Percentiles rank a stretch among this genome's conserved stretches.
phyloP scores from a whole-genome alignment of 108 stramenopile genomes.

The Thalassiosira profunda region DNA sequence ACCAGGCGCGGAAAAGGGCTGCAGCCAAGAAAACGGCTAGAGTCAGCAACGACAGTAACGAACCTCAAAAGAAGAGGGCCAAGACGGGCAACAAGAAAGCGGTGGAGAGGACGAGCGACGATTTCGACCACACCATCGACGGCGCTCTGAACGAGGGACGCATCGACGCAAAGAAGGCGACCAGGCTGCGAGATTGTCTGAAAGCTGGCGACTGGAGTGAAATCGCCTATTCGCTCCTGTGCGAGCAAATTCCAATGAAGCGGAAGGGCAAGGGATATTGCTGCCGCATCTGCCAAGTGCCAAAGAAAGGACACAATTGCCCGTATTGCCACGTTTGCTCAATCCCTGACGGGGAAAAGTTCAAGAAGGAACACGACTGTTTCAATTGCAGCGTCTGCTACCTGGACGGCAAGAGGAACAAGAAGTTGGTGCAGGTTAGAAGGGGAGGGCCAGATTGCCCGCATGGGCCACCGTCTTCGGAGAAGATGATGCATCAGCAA shows the following conservation, averaged over 20 bases:
- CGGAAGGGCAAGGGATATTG: slow-evolving; percentile 23
- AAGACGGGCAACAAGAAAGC: too few relatives aligned
- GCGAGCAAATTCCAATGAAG: slow-evolving; percentile 22
- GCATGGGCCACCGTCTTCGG: too few relatives aligned
- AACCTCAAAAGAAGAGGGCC: too few relatives aligned
- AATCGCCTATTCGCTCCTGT: background rate
- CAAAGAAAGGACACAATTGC: slow-evolving; percentile 25
- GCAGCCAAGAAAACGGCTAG: too few relatives aligned
- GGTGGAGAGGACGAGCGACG: too few relatives aligned
- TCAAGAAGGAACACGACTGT: slow-evolving; percentile 20
- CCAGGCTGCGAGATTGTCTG: slow-evolving; percentile 1
- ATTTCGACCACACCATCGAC: background rate
- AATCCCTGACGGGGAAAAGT: slow-evolving; percentile 10
- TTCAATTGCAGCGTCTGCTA: slow-evolving; percentile 18
- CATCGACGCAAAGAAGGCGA: slow-evolving; percentile 1
- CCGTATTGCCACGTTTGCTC: slow-evolving; percentile 31
- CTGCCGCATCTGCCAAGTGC: slow-evolving; percentile 26
- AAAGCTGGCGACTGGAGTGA: background rate
- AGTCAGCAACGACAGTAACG: too few relatives aligned
- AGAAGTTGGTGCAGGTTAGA: slow-evolving; percentile 28
- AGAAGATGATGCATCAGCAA: too few relatives aligned
- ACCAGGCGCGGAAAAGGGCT: too few relatives aligned
- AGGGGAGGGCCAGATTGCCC: slow-evolving; percentile 5
- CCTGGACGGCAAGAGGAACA: slow-evolving; percentile 26
- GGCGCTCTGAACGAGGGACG: background rate